Evolutionary conservation across 116 monocot genomes (phyloP).

Genomic region (Papilionanthe hybrid): DNA sequence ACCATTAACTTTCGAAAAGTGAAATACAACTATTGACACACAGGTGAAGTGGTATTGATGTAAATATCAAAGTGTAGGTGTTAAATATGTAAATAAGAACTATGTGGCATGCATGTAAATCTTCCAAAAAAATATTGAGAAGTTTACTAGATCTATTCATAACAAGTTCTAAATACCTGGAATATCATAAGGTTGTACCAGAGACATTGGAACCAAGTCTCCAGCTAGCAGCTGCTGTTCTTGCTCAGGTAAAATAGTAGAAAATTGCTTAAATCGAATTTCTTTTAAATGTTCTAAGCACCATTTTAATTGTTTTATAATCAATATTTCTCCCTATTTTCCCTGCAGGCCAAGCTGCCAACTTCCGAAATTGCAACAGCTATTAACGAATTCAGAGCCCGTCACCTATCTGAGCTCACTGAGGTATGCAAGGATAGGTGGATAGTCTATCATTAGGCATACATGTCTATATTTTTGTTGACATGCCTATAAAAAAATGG

Average conservation of each 20-base stretch:
- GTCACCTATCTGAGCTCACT: constrained; percentile 93
- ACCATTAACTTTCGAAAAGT: too few species aligned
- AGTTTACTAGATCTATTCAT: not conserved
- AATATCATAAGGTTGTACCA: constrained; percentile 73
- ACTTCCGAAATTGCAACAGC: constrained; percentile 84
- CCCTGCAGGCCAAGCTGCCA: constrained; percentile 70
- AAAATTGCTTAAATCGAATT: not conserved
- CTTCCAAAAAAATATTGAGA: too few species aligned
- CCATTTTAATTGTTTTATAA: not conserved
- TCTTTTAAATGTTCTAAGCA: not conserved
- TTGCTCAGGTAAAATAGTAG: constrained; percentile 66
- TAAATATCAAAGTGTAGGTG: too few species aligned
- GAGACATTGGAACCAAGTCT: constrained; percentile 98
- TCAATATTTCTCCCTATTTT: not conserved
- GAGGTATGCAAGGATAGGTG: constrained; percentile 41
- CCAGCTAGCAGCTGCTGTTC: constrained; percentile 95
- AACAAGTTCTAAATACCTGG: constrained; percentile 1
- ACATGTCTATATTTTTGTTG: too few species aligned
- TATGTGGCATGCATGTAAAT: too few species aligned
- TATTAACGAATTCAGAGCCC: constrained; percentile 83
- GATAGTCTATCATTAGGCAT: too few species aligned
- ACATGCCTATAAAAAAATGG: too few species aligned
- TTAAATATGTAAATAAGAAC: too few species aligned
- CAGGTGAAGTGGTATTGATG: too few species aligned
- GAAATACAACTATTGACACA: too few species aligned